Base-by-base conservation (phyloP, 306 rosid species). In the Calophaca sinica region DNA sequence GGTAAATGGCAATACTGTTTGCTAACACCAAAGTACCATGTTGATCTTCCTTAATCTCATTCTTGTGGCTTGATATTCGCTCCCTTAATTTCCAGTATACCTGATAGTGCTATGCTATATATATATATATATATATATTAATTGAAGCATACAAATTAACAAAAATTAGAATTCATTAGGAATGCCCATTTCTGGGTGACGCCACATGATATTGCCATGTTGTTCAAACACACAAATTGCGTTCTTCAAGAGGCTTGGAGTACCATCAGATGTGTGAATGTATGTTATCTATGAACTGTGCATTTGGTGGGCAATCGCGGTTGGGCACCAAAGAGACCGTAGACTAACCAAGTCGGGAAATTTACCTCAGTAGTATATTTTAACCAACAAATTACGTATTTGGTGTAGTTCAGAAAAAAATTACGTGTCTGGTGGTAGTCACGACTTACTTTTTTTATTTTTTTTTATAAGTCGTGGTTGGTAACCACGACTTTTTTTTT, bases 1-100 rank as follows among this genome's bases (percentile, higher is more conserved):
- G 96, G 81, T 72, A 78, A 2, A 85, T 71, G 1, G 80, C 96
- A 2, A 89, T 67, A 28, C 79, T 83, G 58, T 89, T 86, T 13
- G 50, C 90, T 4, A 91, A 77, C 1, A 91, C 63, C 60, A 88
- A 12, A 0, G 72, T 58, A 4, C 97, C 97, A 46, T 79, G 80
- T 12, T 74, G 54, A 0, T 90, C 86, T 29, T 75, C 81, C 35
- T 83, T 82, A 4, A 90, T 81, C 50, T 90, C 80, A 26, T 75
- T 58, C 44, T 10, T 77, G 68, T 79, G n/a, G 87, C 20, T 79
- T 84, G 3, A 83, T 64, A 6, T 50, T 38, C 12, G 60, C 79
- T n/a, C 67, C 86, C 69, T 75, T 87, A 26, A 80, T 62, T 80
- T 71, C 86, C 12, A 86, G 32, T 28, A 86, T 74, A 7, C 89